These are phyloP conservation scores for Vaccinium vitisidaea DNA, from an alignment of 148 eudicot genomes.

Conservation along the genomic window DNA sequence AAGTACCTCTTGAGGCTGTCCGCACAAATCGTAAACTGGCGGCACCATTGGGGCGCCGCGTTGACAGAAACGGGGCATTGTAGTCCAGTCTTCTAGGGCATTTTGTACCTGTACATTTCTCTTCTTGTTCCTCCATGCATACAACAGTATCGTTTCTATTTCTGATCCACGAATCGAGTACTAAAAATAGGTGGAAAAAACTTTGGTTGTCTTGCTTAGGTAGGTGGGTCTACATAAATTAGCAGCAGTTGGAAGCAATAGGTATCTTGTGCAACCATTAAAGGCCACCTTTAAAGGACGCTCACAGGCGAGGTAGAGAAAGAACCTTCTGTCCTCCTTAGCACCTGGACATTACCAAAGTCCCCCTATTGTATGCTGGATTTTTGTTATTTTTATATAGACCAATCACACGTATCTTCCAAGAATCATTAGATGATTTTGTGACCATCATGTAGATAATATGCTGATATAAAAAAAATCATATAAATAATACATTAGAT, in stretches of 20 bases:
- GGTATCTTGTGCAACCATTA: constrained; percentile 24
- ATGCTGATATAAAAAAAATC: too few relatives aligned
- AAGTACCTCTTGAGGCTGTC: constrained; percentile 20
- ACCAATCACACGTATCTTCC: too few relatives aligned
- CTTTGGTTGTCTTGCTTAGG: not conserved
- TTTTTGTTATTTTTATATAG: too few relatives aligned
- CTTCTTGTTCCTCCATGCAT: constrained; percentile 25
- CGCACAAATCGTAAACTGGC: constrained; percentile 10
- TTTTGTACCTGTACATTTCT: constrained; percentile 25
- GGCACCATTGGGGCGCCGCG: constrained; percentile 34
- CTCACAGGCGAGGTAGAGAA: constrained; percentile 13
- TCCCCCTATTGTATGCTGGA: not conserved
- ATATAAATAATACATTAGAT: too few relatives aligned
- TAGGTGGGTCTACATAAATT: constrained; percentile 15
- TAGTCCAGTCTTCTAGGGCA: constrained; percentile 48
- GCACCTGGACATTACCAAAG: not conserved
- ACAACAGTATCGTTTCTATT: not conserved
- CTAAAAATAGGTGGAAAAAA: not conserved
- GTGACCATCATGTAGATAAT: too few relatives aligned
- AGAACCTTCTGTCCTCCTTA: not conserved
- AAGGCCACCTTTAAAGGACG: constrained; percentile 16
- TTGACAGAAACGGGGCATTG: constrained; percentile 58
- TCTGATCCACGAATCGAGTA: not conserved
- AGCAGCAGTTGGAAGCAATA: constrained; percentile 22
- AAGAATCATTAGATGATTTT: too few relatives aligned